Evolutionary conservation across 129 eudicot genomes (phyloP), one percentile per base, ranked within the genome.

Genomic region (Calendula officinalis): DNA sequence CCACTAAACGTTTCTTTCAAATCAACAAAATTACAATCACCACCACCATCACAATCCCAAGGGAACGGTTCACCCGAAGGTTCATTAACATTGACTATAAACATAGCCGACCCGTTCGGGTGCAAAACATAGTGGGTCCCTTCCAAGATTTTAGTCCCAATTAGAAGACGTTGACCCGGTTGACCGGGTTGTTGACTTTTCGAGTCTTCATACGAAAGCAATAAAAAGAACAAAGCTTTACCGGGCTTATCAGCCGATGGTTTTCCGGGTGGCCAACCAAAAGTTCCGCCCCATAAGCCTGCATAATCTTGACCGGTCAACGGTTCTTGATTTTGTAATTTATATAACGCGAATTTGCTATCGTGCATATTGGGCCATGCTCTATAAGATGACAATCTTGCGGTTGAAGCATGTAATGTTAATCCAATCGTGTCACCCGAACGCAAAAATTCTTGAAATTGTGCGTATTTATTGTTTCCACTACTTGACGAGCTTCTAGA

Each of bases 21-120:
- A 60, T 75, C 80, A 72, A 79, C 59, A 66, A 75, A 62, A 62
- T 30, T 58, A 12, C 75, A 81, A 16, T 84, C 92, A 52, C 78
- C 92, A 73, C 83, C 92, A 75, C 73, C 92, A 73, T 85, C 92
- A 75, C 73, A 41, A 32, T 68, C 82, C 89, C 87, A 90, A 0
- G 95, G 97, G 56, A 90, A 90, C 39, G 81, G 69, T 3, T 90
- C 97, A 50, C 9, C 44, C 0, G 97, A 86, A 60, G 89, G 89
- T 47, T 84, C 87, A 43, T 74, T 78, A n/a, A 77, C 64, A 60
- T 90, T 70, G 30, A 87, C 97, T 69, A 87, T 80, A 65, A 90
- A 90, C 97, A 90, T 90, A 67, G 97, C 95, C 22, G 97, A 90
- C 45, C 97, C 97, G 78, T 90, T 90, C 47, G 97, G 97, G 77